Percentiles rank a stretch among this genome's conserved stretches.
Conservation (phyloP, 2,329 filamentous ascomycete genomes). For the Aspergillus texensis region DNA sequence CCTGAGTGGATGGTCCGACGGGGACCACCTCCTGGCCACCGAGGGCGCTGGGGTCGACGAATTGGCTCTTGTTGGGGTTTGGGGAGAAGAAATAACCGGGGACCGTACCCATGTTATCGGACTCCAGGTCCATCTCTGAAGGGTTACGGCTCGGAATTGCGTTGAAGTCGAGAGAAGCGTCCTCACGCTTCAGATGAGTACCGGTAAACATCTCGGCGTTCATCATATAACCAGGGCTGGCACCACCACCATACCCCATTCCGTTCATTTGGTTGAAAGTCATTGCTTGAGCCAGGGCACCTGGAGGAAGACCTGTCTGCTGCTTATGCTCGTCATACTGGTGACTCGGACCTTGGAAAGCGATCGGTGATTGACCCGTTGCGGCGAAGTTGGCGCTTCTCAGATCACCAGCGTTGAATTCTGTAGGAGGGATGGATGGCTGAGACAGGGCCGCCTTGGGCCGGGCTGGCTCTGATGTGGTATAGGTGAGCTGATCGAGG, state of each 20-base stretch:
- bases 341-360: constrained; percentile 81
- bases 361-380: constrained; percentile 52
- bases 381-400: constrained; percentile 39
- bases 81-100: constrained; percentile 67
- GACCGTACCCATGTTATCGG: constrained; percentile 64
- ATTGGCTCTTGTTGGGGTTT: constrained; percentile 51
- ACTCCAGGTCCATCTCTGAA: constrained; percentile 68
- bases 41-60: constrained; percentile 74
- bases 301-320: constrained; percentile 87
- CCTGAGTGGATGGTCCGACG: constrained; percentile 54
- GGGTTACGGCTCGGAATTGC: constrained; percentile 59
- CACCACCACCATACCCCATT: constrained; percentile 40
- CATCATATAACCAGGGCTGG: constrained; percentile 49
- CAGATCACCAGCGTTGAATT: constrained; percentile 35
- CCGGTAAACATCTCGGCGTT: constrained; percentile 65
- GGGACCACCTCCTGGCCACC: constrained; percentile 62
- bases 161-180: constrained; percentile 67
- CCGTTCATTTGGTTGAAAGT: constrained; percentile 68
- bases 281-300: constrained; percentile 77
- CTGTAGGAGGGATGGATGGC: constrained; percentile 39
- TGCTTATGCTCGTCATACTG: constrained; percentile 95
- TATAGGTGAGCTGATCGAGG: constrained; percentile 48
- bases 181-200: constrained; percentile 38
- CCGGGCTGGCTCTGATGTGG: constrained; percentile 38
- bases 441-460: constrained; percentile 41